Conservation (phyloP, 345 rosid species). For the Hibiscus trionum region DNA sequence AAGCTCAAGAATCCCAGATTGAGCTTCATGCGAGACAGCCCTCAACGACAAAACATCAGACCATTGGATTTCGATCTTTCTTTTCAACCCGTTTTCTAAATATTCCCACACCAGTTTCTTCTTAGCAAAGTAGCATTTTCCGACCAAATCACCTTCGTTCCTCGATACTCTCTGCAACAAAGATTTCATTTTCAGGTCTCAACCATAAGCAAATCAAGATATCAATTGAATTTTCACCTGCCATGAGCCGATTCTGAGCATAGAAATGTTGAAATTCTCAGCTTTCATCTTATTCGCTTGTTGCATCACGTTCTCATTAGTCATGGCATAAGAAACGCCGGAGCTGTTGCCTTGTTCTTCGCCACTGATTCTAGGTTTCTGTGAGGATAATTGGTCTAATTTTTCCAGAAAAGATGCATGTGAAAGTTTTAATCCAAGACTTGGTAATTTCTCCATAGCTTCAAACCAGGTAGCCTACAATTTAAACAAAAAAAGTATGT, state of each 20-base stretch:
- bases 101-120: conserved; percentile 61
- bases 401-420: not conserved
- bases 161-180: conserved; percentile 23
- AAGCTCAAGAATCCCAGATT: conserved; percentile 21
- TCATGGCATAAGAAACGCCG: not conserved
- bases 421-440: not conserved
- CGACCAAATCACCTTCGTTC: conserved; percentile 41
- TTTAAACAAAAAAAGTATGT: not conserved
- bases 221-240: not conserved
- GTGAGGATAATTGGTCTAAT: not conserved
- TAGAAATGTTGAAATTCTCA: not conserved
- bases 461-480: not conserved
- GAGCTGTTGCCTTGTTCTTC: not conserved
- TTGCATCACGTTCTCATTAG: not conserved
- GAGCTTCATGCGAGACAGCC: not conserved
- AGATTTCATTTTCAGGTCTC: not conserved
- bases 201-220: not conserved
- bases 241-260: not conserved
- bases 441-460: not conserved
- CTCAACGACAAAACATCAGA: conserved; percentile 22
- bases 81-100: conserved; percentile 27
- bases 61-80: conserved; percentile 37
- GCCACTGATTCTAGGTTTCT: not conserved
- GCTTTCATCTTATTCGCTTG: not conserved
- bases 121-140: conserved; percentile 53